Percentiles rank a stretch among this genome's conserved stretches.
Evolutionary conservation across 345 rosid genomes (phyloP).

Genomic region (Raphanus sativus): DNA sequence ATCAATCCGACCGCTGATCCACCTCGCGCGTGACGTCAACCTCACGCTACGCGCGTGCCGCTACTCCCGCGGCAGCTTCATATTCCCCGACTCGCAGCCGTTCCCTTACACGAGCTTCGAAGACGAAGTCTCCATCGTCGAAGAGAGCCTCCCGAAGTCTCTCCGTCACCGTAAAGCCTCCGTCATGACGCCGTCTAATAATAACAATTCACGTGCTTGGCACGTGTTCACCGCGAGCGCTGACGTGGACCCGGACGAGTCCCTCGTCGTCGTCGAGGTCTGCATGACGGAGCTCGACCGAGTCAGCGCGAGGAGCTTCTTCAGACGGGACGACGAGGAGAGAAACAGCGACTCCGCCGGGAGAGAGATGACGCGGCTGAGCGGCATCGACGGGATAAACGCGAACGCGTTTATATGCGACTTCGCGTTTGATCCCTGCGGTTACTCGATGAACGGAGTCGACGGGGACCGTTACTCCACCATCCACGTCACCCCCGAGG

Average conservation of each 20-base stretch:
- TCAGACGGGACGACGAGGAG: conserved; percentile 45
- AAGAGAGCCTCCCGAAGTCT: conserved; percentile 55
- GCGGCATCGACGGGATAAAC: conserved; percentile 69
- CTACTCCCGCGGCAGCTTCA: conserved; percentile 91
- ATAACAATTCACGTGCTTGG: conserved; percentile 65
- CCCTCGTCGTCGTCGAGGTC: conserved; percentile 56
- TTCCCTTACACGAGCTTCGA: conserved; percentile 84
- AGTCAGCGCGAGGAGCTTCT: conserved; percentile 61
- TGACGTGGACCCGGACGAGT: conserved; percentile 33
- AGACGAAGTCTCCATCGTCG: conserved; percentile 70
- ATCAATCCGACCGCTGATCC: conserved; percentile 79
- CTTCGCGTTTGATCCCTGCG: conserved; percentile 95
- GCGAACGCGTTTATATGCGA: conserved; percentile 75
- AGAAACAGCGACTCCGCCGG: conserved; percentile 59
- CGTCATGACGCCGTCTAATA: conserved; percentile 66
- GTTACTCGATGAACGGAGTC: conserved; percentile 97
- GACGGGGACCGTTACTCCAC: conserved; percentile 89
- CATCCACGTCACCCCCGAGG: conserved; percentile 96
- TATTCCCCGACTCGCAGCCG: conserved; percentile 86
- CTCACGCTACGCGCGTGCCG: conserved; percentile 58
- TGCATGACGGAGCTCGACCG: conserved; percentile 97
- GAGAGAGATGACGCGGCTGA: conserved; percentile 74
- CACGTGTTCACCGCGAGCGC: conserved; percentile 81
- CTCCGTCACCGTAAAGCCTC: conserved; percentile 69
- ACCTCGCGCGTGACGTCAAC: conserved; percentile 57